These are phyloP conservation scores for Mycena sanguinolenta DNA, from an alignment of 768 basidiomycete genomes.

Conservation along the genomic window DNA sequence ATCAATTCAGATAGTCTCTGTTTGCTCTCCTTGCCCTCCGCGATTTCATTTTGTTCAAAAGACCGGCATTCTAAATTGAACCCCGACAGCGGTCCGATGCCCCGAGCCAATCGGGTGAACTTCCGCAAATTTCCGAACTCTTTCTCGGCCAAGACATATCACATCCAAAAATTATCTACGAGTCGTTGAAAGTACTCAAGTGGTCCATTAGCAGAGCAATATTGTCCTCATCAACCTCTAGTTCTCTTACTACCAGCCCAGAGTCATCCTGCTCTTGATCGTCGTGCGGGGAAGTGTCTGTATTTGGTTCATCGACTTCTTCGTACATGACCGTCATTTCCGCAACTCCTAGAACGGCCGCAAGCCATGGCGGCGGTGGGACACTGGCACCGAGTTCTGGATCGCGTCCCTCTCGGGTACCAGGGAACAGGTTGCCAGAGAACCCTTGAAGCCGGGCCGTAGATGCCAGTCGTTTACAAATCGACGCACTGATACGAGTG, in stretches of 20 bases:
- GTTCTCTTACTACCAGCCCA: slow-evolving; percentile 2
- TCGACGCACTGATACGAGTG: neutral
- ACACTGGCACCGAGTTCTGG: neutral
- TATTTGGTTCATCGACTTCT: too few relatives aligned
- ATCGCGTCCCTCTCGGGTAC: neutral
- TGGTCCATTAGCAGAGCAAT: slow-evolving; percentile 14
- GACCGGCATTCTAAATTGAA: slow-evolving; percentile 7
- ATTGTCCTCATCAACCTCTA: slow-evolving; percentile 8
- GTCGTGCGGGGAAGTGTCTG: too few relatives aligned
- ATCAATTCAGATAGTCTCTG: too few relatives aligned
- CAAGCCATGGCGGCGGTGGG: slow-evolving; percentile 7
- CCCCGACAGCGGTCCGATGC: neutral
- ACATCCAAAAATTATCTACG: neutral
- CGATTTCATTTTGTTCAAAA: neutral
- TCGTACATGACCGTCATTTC: neutral
- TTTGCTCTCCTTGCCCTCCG: too few relatives aligned
- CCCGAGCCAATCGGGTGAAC: slow-evolving; percentile 13
- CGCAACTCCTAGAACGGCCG: neutral
- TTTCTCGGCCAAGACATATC: neutral
- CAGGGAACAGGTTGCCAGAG: slow-evolving; percentile 9
- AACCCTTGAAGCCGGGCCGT: neutral
- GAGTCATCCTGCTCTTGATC: slow-evolving; percentile 2
- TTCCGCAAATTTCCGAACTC: neutral
- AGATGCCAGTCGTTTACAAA: slow-evolving; percentile 7
- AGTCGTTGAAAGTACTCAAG: slow-evolving; percentile 6